These are phyloP conservation scores for Colletotrichum falcatum DNA, from an alignment of 2,329 filamentous ascomycete genomes.

Conservation along the genomic window DNA sequence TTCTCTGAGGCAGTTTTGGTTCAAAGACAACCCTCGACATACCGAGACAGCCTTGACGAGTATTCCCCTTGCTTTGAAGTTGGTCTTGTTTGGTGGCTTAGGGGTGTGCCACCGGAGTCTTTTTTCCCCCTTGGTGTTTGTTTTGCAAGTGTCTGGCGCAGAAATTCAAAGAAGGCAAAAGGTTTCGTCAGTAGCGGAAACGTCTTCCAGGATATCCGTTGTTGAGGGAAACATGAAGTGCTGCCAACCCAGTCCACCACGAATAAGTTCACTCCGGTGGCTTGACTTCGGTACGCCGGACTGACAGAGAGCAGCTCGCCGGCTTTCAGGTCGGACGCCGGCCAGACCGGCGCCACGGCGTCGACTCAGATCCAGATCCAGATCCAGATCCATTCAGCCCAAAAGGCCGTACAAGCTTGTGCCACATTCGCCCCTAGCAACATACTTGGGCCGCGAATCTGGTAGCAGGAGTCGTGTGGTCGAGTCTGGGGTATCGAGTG, in stretches of 20 bases:
- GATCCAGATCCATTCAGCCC: constrained; percentile 21
- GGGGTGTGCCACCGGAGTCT: constrained; percentile 4
- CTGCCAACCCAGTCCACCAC: neutral
- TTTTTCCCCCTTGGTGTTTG: constrained; percentile 20
- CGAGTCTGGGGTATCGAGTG: constrained; percentile 3
- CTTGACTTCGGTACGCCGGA: constrained; percentile 9
- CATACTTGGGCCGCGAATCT: constrained; percentile 8
- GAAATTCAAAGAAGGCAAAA: constrained; percentile 10
- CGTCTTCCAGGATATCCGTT: constrained; percentile 19
- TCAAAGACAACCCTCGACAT: constrained; percentile 2
- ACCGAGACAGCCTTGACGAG: constrained; percentile 22
- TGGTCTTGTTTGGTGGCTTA: neutral
- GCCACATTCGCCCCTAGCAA: neutral
- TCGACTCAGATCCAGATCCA: constrained; percentile 26
- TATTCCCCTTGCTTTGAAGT: constrained; percentile 17
- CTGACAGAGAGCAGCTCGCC: constrained; percentile 10
- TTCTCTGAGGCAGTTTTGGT: constrained; percentile 20
- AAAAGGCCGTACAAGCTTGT: constrained; percentile 6
- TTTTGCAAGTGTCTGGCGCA: constrained; percentile 26
- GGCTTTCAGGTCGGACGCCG: constrained; percentile 11
- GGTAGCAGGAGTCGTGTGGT: constrained; percentile 13
- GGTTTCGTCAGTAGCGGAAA: constrained; percentile 1
- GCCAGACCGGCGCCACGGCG: constrained; percentile 16
- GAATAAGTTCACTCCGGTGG: neutral
- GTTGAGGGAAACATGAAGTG: constrained; percentile 19